Conservation (phyloP, 108 stramenopile species). For the Pseudonitzschia multistriata region DNA sequence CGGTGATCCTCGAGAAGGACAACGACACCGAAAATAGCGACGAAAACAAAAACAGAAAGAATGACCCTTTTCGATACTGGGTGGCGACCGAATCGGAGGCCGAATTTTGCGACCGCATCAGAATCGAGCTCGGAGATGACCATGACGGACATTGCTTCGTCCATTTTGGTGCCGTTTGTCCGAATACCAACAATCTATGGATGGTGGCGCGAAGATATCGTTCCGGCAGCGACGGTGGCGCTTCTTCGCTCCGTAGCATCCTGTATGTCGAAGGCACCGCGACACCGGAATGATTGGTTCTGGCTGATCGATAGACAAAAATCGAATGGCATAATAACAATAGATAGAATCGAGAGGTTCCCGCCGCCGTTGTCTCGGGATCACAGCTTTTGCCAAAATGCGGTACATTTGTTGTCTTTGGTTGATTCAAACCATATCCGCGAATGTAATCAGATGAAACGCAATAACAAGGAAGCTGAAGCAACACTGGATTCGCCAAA, state of each 20-base stretch:
- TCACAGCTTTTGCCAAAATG: too few relatives aligned
- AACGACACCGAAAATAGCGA: background rate
- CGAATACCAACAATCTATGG: background rate
- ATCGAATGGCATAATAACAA: too few relatives aligned
- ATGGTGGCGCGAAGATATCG: background rate
- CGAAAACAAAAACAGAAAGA: background rate
- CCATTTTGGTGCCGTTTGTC: background rate
- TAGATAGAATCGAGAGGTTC: background rate
- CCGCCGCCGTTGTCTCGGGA: too few relatives aligned
- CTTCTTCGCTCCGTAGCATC: background rate
- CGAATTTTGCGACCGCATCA: slow-evolving; percentile 4
- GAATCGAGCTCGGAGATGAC: background rate
- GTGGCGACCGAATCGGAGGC: background rate
- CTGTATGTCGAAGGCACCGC: background rate
- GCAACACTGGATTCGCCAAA: too few relatives aligned
- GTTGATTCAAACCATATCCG: too few relatives aligned
- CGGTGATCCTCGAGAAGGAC: background rate
- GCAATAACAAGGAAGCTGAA: too few relatives aligned
- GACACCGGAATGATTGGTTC: background rate
- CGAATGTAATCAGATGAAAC: too few relatives aligned
- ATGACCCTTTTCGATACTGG: background rate
- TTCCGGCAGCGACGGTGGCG: background rate
- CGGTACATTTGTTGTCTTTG: too few relatives aligned
- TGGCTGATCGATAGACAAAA: too few relatives aligned
- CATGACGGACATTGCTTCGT: background rate